These are phyloP conservation scores for Cocos nucifera DNA, from an alignment of 176 grass and related monocot species.

Conservation along the genomic window DNA sequence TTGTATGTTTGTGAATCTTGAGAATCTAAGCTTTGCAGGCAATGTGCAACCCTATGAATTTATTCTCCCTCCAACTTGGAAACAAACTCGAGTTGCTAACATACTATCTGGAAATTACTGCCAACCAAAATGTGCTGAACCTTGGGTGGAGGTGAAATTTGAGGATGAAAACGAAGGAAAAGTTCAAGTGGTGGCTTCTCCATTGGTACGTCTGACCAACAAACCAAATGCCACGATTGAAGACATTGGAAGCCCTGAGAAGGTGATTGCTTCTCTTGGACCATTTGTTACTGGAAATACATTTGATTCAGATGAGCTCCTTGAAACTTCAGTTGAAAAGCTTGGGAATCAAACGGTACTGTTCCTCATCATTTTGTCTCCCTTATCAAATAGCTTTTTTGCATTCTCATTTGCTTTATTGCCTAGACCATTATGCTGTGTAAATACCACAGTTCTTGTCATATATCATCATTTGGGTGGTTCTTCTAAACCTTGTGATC, in stretches of 20 bases:
- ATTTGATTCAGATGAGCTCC: constrained; percentile 66
- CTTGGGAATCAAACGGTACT: constrained; percentile 59
- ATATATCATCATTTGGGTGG: no score
- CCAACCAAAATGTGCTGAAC: constrained; percentile 94
- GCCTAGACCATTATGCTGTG: no score
- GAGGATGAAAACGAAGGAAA: constrained; percentile 91
- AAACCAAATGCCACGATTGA: constrained; percentile 79
- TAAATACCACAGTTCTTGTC: no score
- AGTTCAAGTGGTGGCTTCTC: constrained; percentile 82
- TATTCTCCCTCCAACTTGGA: constrained; percentile 79
- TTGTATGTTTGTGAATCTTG: neutral
- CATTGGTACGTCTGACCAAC: constrained; percentile 85
- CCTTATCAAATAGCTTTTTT: neutral
- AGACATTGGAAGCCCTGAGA: constrained; percentile 89
- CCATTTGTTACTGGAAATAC: constrained; percentile 98
- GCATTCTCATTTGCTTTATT: neutral
- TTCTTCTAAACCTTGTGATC: no score
- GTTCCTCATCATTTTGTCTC: neutral
- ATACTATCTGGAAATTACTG: constrained; percentile 96
- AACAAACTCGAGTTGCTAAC: constrained; percentile 81
- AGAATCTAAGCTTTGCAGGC: constrained; percentile 26
- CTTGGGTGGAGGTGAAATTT: constrained; percentile 99
- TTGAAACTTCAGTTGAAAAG: constrained; percentile 58
- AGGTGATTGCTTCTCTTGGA: constrained; percentile 73
- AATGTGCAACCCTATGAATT: constrained; percentile 95